Percentiles rank a stretch among this genome's conserved stretches.
Conservation (phyloP, 768 basidiomycete species). For the Rhizopogon roseolus region DNA sequence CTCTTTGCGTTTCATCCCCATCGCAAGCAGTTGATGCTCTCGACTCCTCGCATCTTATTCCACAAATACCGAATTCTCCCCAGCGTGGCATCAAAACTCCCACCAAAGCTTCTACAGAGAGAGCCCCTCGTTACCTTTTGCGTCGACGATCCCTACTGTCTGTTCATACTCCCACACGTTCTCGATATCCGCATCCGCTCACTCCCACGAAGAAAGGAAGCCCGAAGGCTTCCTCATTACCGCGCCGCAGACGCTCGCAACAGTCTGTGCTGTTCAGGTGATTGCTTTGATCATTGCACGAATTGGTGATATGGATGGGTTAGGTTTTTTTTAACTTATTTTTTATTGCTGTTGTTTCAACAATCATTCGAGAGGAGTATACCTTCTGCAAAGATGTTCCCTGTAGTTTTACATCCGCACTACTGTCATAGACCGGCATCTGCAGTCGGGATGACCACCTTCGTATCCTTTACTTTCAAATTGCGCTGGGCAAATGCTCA, state of each 20-base stretch:
- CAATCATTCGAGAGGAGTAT: conserved; percentile 1
- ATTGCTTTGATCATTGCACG: neutral
- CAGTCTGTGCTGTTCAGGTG: conserved; percentile 1
- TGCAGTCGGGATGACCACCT: neutral
- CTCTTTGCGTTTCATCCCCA: conserved; percentile 6
- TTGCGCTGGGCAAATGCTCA: neutral
- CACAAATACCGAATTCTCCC: neutral
- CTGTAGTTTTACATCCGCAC: neutral
- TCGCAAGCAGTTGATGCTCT: conserved; percentile 3
- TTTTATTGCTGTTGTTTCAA: conserved; percentile 31
- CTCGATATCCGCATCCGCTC: conserved; percentile 14
- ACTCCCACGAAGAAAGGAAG: conserved; percentile 8
- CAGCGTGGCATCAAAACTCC: neutral
- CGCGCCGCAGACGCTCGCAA: conserved; percentile 5
- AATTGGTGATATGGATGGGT: neutral
- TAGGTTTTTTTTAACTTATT: conserved; percentile 8
- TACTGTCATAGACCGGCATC: neutral
- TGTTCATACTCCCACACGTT: conserved; percentile 9
- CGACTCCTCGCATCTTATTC: conserved; percentile 3
- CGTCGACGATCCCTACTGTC: conserved; percentile 22
- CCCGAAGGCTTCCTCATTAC: conserved; percentile 9
- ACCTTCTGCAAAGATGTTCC: neutral
- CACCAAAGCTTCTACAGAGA: neutral
- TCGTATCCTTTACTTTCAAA: neutral
- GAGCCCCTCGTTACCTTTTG: conserved; percentile 20